Base-by-base conservation (phyloP, 2,329 filamentous ascomycete species). In the Stenocarpella maydis region DNA sequence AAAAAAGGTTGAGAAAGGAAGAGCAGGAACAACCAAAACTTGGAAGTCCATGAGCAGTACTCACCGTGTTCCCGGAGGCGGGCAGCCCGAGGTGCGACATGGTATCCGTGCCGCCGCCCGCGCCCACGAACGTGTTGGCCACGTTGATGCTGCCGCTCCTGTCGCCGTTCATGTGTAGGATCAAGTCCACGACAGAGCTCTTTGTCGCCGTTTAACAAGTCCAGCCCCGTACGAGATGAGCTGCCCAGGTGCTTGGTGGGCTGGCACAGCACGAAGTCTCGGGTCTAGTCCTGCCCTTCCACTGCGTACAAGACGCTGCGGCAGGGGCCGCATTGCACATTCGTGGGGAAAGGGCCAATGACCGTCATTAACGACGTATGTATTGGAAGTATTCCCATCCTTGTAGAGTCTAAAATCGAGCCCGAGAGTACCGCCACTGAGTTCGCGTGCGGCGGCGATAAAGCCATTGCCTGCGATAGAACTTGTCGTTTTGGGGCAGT, bases 261-360 rank as follows among this genome's bases (percentile, higher is more conserved):
- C 79, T 87, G 85, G 75, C 82, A 84, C 43, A 80, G 79, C 34
- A 85, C 74, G n/a, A 82, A 74, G 79, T 85, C 86, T 78, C 83
- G 83, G 5, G 80, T 82, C n/a, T 81, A 15, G 77, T 58, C 26
- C 73, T 49, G 73, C 73, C 9, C 37, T 73, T 67, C 1, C 78
- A 79, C 21, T 28, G 21, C 41, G 75, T 82, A 82, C 77, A 85
- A 87, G 72, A 79, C 80, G 58, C 83, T 84, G 73, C 87, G 85
- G 21, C 85, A 83, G 4, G 85, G 85, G 0, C 85, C 85, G 47
- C 81, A 82, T 69, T 81, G 82, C 12, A 77, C 73, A 15, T 78
- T 76, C 24, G 73, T 71, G 68, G 82, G 75, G 9, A 73, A 58
- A 37, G 79, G 74, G 60, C 72, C 74, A 73, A 76, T 78, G 39